phyloP scores from a whole-genome alignment of 2,329 filamentous ascomycete genomes.

The Claviceps digitariae region DNA sequence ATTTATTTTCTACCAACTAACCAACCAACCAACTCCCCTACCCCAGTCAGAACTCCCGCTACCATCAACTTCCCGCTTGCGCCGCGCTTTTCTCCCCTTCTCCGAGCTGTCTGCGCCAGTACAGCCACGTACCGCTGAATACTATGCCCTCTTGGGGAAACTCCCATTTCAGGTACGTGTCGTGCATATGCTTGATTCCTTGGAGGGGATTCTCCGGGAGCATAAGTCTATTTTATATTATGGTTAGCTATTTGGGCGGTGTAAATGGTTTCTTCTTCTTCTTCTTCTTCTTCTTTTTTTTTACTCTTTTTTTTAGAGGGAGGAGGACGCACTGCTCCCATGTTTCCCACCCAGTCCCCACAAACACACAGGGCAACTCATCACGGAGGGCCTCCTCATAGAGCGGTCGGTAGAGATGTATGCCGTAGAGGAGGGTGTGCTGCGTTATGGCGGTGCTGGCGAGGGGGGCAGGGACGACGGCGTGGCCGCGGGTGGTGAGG shows the following conservation, averaged over 20 bases:
- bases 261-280: too few relatives aligned
- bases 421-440: constrained; percentile 43
- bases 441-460: constrained; percentile 37
- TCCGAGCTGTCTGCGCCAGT: too few relatives aligned
- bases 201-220: not conserved
- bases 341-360: constrained; percentile 40
- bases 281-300: too few relatives aligned
- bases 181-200: constrained; percentile 8
- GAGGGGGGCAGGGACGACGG: constrained; percentile 34
- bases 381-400: constrained; percentile 37
- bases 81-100: too few relatives aligned
- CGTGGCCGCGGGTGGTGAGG: constrained; percentile 39
- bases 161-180: constrained; percentile 5
- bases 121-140: constrained; percentile 12
- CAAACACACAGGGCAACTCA: constrained; percentile 36
- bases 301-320: not conserved
- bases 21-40: too few relatives aligned
- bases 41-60: not conserved
- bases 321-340: constrained; percentile 33
- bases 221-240: not conserved
- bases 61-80: not conserved
- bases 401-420: constrained; percentile 43
- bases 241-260: not conserved
- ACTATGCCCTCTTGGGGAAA: constrained; percentile 10
- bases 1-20: too few relatives aligned